Base-by-base conservation (phyloP, 1,284 basidiomycete species). In the Moesziomyces antarcticus region DNA sequence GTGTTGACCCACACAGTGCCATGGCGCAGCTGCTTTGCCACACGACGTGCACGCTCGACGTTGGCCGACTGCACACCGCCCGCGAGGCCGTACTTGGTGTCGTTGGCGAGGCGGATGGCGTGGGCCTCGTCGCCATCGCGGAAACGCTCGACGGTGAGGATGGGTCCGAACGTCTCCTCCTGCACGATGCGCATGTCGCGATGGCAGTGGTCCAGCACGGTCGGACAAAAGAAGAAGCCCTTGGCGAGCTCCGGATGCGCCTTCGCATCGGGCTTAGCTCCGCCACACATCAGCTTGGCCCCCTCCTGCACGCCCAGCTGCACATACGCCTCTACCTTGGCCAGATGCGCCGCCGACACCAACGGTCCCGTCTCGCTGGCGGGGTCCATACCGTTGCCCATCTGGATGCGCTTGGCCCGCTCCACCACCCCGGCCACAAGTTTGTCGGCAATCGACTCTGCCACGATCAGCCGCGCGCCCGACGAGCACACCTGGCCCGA, bases 401-500 rank as follows among this genome's bases (percentile, higher is more conserved):
- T 72, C 13, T 66, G 53, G 54, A 84, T 82, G 16, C 73, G 71
- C 44, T 73, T 63, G 18, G 82, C 82, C 49, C 76, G 75, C 62
- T 81, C 77, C 14, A 81, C 80, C 1, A 84, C 80, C 3, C 80
- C 80, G 5, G 71, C 73, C 1, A 84, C 78, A 14, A 84, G 77
- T 57, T 67, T 64, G 50, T 84, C 81, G 7, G 81, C 82, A 47
- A 84, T 81, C 37, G 67, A 68, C 53, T 84, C 82, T 50, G 83
- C 82, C 18, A 84, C 82, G 42, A 84, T 83, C 51, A 84, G 60
- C 3, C 82, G 64, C 22, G 82, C 76, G 24, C 81, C 82, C 2
- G 78, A 74, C 16, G 78, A 81, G 77, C 82, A 84, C 6, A 84
- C 82, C 50, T 84, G 82, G n/a, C 82, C 82, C 3, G 80, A 81